Conservation (phyloP, 345 rosid genomes). For the Murraya paniculata region DNA sequence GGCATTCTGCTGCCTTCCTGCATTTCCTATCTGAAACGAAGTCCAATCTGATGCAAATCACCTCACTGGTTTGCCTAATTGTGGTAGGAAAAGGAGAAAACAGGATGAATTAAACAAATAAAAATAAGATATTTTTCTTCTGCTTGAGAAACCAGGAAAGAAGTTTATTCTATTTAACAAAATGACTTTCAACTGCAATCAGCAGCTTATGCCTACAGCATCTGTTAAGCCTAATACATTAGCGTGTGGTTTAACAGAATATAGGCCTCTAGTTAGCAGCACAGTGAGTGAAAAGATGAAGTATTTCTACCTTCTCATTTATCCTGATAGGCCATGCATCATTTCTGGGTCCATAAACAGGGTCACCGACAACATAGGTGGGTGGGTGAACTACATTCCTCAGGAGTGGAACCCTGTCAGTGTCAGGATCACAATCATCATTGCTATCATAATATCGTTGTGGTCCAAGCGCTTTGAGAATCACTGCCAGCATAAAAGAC, state of each 20-base stretch:
- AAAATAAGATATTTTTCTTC: background rate
- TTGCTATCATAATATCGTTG: constrained; percentile 70
- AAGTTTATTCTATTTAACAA: background rate
- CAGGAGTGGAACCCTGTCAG: constrained; percentile 64
- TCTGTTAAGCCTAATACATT: background rate
- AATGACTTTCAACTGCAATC: background rate
- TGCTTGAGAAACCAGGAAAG: background rate
- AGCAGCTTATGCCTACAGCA: background rate
- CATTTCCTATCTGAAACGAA: background rate
- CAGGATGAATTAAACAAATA: background rate
- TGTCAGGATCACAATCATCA: constrained; percentile 57
- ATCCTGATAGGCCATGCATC: constrained; percentile 54
- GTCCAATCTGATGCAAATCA: background rate
- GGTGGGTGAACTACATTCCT: constrained; percentile 48
- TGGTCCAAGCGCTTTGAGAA: constrained; percentile 77
- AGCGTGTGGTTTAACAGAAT: background rate
- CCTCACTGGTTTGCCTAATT: constrained; percentile 22
- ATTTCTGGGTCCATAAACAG: constrained; percentile 51
- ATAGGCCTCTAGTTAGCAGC: background rate
- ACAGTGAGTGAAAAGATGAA: background rate
- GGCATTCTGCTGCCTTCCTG: background rate
- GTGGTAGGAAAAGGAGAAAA: background rate
- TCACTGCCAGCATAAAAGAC: constrained; percentile 56
- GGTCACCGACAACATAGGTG: constrained; percentile 59
- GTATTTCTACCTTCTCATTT: constrained; percentile 44